These are phyloP conservation scores for Knoxia roxburghii DNA, from an alignment of 257 asterid genomes.

Conservation along the genomic window DNA sequence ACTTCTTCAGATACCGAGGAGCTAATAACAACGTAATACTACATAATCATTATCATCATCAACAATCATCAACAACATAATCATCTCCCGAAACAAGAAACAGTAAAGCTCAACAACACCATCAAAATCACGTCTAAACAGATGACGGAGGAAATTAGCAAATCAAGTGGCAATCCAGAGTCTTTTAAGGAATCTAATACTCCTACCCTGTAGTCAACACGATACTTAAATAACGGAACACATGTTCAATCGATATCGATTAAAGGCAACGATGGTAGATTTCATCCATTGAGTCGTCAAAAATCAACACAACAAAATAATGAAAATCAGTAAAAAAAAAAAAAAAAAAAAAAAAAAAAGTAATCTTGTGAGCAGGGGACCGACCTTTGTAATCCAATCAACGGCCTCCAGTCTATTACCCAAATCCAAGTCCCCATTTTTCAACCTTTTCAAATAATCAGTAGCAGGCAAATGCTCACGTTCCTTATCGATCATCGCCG, in stretches of 20 bases:
- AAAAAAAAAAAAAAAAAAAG: constrained; percentile 2
- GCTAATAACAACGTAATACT: constrained; percentile 7
- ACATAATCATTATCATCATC: constrained; percentile 6
- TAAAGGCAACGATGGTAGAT: not conserved
- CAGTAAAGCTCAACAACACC: constrained; percentile 1
- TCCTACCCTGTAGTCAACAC: not conserved
- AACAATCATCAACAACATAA: constrained; percentile 12
- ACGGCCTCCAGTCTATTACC: constrained; percentile 32
- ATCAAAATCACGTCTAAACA: constrained; percentile 1
- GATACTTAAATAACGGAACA: not conserved
- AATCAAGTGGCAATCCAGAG: not conserved
- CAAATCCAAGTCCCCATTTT: constrained; percentile 35
- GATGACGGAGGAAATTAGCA: not conserved
- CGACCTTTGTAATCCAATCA: constrained; percentile 44
- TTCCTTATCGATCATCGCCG: constrained; percentile 34
- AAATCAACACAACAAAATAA: not conserved
- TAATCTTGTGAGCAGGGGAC: constrained; percentile 13
- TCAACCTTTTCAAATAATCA: constrained; percentile 38
- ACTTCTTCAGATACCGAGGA: constrained; percentile 8
- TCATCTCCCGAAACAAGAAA: constrained; percentile 18
- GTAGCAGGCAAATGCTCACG: constrained; percentile 32
- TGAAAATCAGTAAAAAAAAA: no score
- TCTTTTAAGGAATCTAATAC: not conserved
- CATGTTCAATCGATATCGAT: not conserved
- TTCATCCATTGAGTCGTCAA: not conserved